phyloP scores from a whole-genome alignment of 768 basidiomycete genomes.

The Hypholoma fasciculare region DNA sequence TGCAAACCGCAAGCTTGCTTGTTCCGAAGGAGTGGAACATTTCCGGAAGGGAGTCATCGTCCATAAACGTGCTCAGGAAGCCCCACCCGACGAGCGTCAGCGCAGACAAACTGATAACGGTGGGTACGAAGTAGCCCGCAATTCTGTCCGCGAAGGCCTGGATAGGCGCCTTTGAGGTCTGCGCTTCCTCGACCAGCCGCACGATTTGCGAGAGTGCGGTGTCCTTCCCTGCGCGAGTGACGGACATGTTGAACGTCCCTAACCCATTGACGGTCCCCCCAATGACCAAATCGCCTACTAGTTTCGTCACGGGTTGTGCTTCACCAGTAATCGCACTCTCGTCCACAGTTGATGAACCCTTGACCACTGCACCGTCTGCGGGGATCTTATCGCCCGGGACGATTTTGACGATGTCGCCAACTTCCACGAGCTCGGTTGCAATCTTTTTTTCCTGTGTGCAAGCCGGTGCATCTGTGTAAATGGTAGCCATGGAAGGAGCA shows the following conservation, averaged over 20 bases:
- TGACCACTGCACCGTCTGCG: conserved; percentile 89
- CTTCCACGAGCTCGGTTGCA: conserved; percentile 91
- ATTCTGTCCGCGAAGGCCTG: conserved; percentile 95
- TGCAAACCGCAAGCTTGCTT: conserved; percentile 84
- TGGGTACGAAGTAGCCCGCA: conserved; percentile 94
- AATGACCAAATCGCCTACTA: conserved; percentile 82
- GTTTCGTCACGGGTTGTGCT: conserved; percentile 85
- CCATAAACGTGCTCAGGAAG: conserved; percentile 60
- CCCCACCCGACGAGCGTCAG: conserved; percentile 88
- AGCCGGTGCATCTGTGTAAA: conserved; percentile 83
- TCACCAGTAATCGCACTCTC: conserved; percentile 98
- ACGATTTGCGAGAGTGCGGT: conserved; percentile 97
- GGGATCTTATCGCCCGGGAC: conserved; percentile 97
- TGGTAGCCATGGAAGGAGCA: conserved; percentile 92
- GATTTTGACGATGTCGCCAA: conserved; percentile 90
- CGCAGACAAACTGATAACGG: conserved; percentile 79
- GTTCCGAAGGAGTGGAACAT: conserved; percentile 87
- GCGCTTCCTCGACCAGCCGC: conserved; percentile 94
- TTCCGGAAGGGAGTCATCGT: conserved; percentile 62
- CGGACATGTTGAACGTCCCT: conserved; percentile 96
- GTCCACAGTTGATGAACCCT: conserved; percentile 86
- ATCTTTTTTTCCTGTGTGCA: conserved; percentile 89
- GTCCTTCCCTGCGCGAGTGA: conserved; percentile 94
- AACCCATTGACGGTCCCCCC: conserved; percentile 97
- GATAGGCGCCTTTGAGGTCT: conserved; percentile 97